A percentile compares a stretch with the other conserved stretches of the same genome.
phyloP scores from a whole-genome alignment of 805 yeast genomes.

The Kregervanrija pseudodelftensis region DNA sequence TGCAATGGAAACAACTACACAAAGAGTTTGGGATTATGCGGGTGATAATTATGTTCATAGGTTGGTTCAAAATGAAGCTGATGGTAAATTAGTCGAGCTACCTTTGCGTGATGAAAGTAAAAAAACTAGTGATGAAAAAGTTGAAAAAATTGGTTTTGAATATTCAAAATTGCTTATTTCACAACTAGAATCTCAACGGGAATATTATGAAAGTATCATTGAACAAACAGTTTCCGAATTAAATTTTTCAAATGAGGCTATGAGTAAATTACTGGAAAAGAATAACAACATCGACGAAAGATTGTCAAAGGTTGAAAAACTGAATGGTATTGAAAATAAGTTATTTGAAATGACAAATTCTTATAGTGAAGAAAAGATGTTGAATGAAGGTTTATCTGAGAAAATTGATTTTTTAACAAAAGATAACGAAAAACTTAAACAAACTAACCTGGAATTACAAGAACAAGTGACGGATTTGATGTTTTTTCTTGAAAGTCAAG shows the following conservation, averaged over 20 bases:
- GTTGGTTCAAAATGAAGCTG: slow-evolving; percentile 73
- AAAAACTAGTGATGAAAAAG: slow-evolving; percentile 30
- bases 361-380: slow-evolving; percentile 38
- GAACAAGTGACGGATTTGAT: slow-evolving; percentile 71
- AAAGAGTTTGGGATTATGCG: slow-evolving; percentile 92
- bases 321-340: slow-evolving; percentile 6
- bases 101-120: slow-evolving; percentile 29
- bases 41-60: slow-evolving; percentile 89
- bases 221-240: slow-evolving; percentile 22
- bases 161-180: slow-evolving; percentile 72
- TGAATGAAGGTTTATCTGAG: slow-evolving; percentile 35
- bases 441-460: slow-evolving; percentile 40
- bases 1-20: slow-evolving; percentile 80
- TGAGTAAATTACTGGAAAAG: slow-evolving; percentile 21
- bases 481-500: slow-evolving; percentile 71
- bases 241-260: slow-evolving; percentile 10
- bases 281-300: slow-evolving; percentile 6
- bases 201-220: slow-evolving; percentile 60
- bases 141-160: slow-evolving; percentile 61
- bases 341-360: slow-evolving; percentile 9
- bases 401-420: slow-evolving; percentile 31
- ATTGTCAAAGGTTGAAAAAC: slow-evolving; percentile 1
- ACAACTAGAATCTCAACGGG: slow-evolving; percentile 81
- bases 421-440: slow-evolving; percentile 29
- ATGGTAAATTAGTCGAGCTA: slow-evolving; percentile 84